Evolutionary conservation across 2,329 filamentous ascomycete genomes (phyloP), one percentile per base, ranked within the genome.

Genomic region (Fusarium annulatum): DNA sequence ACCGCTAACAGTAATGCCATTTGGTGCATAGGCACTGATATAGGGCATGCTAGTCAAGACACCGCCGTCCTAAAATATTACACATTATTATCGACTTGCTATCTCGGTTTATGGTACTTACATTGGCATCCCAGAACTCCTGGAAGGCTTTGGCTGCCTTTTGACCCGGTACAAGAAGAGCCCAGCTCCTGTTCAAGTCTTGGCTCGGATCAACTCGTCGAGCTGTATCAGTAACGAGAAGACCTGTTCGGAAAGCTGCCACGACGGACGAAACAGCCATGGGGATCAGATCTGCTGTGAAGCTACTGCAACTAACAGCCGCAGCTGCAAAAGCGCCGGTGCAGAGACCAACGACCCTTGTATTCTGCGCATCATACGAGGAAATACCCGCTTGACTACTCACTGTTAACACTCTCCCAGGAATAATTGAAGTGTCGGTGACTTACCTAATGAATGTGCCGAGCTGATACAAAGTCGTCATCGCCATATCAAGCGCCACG

Each of bases 251-350:
- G n/a, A 76, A 76, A 21, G 73, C 69, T 2, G 67, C 69, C 3
- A 69, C 33, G 6, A 76, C 71, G 0, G 73, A 64, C 23, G 67
- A 53, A 0, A 76, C 68, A 14, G 73, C 73, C 63, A 74, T 70
- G 0, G 68, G 59, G 11, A 76, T 74, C 2, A 76, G 43, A 14
- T 76, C 73, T 30, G 71, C 59, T 3, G 65, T 72, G 15, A 71
- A 71, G 49, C 68, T 73, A 38, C 73, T 76, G 21, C 71, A 76
- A 34, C 73, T 74, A 4, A 76, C 56, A 12, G 73, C 73, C 1
- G 73, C 73, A 11, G 73, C 73, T 9, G 73, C 73, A 38, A 76
- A 74, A 3, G 73, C 64, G 15, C 73, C 73, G 5, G 73, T 76
- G 18, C 73, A 76, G 26, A 76, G 73, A 15, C 73, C 73, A 30